phyloP scores from a whole-genome alignment of 176 grass and related monocot genomes.

The Carex kokanica region DNA sequence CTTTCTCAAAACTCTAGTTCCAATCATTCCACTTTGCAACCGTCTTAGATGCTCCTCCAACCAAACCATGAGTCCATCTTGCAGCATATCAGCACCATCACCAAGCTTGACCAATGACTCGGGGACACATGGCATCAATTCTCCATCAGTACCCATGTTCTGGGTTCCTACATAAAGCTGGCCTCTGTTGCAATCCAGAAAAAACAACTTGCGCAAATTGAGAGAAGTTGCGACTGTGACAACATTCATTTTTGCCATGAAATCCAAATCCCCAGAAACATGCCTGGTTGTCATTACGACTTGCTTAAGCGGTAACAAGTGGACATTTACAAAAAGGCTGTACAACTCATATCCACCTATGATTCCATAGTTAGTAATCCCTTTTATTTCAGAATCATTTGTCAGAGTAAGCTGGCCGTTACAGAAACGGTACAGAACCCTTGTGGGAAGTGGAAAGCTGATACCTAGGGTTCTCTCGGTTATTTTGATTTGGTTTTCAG shows the following conservation, averaged over 20 bases:
- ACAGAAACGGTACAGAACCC: conserved; percentile 80
- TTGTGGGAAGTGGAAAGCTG: conserved; percentile 70
- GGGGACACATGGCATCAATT: conserved; percentile 79
- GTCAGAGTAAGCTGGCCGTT: conserved; percentile 68
- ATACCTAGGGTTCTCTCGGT: conserved; percentile 66
- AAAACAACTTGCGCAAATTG: conserved; percentile 53
- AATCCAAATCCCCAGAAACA: conserved; percentile 27
- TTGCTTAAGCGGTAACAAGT: conserved; percentile 67
- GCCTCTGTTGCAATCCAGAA: conserved; percentile 64
- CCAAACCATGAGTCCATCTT: conserved; percentile 91
- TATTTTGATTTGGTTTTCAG: conserved; percentile 58
- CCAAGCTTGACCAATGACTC: conserved; percentile 47
- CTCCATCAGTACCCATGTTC: conserved; percentile 39
- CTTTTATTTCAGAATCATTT: conserved; percentile 9
- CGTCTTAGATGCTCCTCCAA: conserved; percentile 86
- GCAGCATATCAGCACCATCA: conserved; percentile 38
- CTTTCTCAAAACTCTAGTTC: conserved; percentile 33
- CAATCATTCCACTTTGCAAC: conserved; percentile 70
- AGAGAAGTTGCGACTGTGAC: conserved; percentile 59
- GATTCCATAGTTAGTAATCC: conserved; percentile 45
- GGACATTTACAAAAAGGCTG: conserved; percentile 55
- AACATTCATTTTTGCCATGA: conserved; percentile 35
- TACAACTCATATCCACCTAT: conserved; percentile 88
- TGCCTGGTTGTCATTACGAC: conserved; percentile 49
- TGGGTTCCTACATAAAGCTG: conserved; percentile 75